These are phyloP conservation scores for Orbilia oligospora DNA, from an alignment of 2,329 filamentous ascomycete species.

Conservation along the genomic window DNA sequence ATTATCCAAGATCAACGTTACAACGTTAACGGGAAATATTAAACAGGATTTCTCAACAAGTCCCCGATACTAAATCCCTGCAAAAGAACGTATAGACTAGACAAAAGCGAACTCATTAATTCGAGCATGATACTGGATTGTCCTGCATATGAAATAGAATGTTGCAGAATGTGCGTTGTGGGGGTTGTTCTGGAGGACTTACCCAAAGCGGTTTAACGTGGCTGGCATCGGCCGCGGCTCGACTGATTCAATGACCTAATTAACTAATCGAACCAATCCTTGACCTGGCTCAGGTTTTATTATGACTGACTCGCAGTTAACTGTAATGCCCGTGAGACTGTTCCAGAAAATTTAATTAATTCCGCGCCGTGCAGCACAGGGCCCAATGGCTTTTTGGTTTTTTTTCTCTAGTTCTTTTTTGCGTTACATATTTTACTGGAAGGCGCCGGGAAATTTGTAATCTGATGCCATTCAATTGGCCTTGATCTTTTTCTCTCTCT, in stretches of 20 bases:
- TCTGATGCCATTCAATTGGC: constrained; percentile 34
- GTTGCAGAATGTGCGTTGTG: constrained; percentile 6
- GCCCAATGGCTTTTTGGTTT: neutral
- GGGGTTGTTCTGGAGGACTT: constrained; percentile 10
- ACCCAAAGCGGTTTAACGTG: constrained; percentile 47
- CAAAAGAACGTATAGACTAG: too few species aligned
- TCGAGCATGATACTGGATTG: too few species aligned
- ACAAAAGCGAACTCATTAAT: too few species aligned
- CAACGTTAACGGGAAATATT: too few species aligned
- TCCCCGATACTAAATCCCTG: too few species aligned
- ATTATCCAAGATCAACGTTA: too few species aligned
- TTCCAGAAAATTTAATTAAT: constrained; percentile 46
- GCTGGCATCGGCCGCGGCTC: constrained; percentile 33
- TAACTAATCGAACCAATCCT: neutral
- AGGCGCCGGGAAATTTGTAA: constrained; percentile 54
- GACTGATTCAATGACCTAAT: constrained; percentile 11
- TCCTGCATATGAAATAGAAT: neutral
- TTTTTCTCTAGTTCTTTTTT: neutral
- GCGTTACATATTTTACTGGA: neutral
- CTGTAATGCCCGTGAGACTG: constrained; percentile 31
- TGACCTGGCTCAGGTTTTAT: neutral
- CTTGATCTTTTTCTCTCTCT: constrained; percentile 14
- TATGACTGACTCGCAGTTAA: constrained; percentile 33
- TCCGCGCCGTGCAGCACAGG: constrained; percentile 15
- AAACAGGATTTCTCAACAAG: too few species aligned